phyloP scores from a whole-genome alignment of 2,329 filamentous ascomycete species.

The Clonostachys sp. region DNA sequence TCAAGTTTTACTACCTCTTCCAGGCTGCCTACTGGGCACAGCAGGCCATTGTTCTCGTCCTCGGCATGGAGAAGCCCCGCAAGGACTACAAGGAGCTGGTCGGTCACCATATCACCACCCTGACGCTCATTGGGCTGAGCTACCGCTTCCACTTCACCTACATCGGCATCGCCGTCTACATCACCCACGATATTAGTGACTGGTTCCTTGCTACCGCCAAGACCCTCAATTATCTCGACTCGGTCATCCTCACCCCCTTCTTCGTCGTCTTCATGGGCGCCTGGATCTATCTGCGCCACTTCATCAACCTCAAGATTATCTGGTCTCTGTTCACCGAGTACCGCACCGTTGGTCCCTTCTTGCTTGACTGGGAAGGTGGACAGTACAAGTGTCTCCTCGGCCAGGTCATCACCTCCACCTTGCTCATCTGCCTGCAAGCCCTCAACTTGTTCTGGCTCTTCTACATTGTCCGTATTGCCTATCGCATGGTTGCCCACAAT shows the following conservation, averaged over 20 bases:
- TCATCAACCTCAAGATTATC: conserved; percentile 74
- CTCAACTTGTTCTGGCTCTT: conserved; percentile 82
- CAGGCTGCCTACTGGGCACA: conserved; percentile 95
- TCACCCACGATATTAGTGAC: conserved; percentile 90
- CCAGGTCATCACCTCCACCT: conserved; percentile 60
- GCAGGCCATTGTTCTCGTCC: conserved; percentile 80
- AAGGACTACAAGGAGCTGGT: conserved; percentile 96
- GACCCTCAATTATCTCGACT: conserved; percentile 85
- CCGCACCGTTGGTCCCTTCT: conserved; percentile 68
- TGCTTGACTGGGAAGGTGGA: conserved; percentile 69
- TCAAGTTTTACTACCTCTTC: conserved; percentile 96
- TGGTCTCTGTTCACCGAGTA: conserved; percentile 73
- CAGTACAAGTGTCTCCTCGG: conserved; percentile 74
- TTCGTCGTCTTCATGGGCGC: conserved; percentile 76
- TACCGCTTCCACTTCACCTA: conserved; percentile 98
- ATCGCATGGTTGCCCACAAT: conserved; percentile 60
- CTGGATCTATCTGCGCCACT: conserved; percentile 91
- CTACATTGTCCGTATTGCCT: conserved; percentile 71
- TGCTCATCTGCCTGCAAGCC: conserved; percentile 65
- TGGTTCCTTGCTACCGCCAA: conserved; percentile 96
- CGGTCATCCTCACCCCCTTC: conserved; percentile 73
- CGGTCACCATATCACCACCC: conserved; percentile 83
- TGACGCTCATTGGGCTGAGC: conserved; percentile 77
- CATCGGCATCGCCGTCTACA: conserved; percentile 89
- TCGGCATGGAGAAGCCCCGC: conserved; percentile 86